Evolutionary conservation across 371 early-diverging fungal species (phyloP).

Genomic region (Lichtheimia corymbifera): DNA sequence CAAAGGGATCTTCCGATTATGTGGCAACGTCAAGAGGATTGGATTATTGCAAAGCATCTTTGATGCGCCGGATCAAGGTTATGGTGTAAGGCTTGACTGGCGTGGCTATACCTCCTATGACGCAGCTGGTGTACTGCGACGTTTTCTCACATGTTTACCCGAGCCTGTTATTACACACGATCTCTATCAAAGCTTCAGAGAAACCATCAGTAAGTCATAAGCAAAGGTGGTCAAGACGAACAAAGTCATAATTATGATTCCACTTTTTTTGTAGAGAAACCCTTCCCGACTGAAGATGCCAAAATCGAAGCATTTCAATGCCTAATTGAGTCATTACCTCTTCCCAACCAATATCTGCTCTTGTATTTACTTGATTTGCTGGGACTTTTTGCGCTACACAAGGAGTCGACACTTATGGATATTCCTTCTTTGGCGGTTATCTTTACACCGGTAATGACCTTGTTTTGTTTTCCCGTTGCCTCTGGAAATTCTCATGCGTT

Average conservation of each 20-base stretch:
- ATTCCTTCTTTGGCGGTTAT: conserved; percentile 53
- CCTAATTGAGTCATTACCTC: conserved; percentile 51
- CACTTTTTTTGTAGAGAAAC: not conserved
- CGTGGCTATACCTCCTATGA: conserved; percentile 55
- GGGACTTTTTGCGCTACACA: conserved; percentile 45
- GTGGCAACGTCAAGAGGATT: conserved; percentile 48
- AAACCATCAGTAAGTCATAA: conserved; percentile 38
- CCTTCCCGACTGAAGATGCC: not conserved
- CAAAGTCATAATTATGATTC: too few species aligned
- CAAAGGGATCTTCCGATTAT: conserved; percentile 29
- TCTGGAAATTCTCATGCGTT: not conserved
- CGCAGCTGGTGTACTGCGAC: conserved; percentile 55
- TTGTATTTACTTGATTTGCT: conserved; percentile 60
- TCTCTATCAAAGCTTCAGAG: conserved; percentile 46
- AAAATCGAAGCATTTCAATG: conserved; percentile 36
- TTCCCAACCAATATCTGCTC: conserved; percentile 54
- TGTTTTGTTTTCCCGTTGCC: not conserved
- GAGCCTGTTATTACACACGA: conserved; percentile 55
- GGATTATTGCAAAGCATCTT: conserved; percentile 52
- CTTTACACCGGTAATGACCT: conserved; percentile 53
- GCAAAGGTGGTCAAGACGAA: too few species aligned
- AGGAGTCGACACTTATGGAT: conserved; percentile 53
- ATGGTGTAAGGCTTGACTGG: conserved; percentile 54
- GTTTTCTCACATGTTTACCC: conserved; percentile 55
- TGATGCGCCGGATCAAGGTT: conserved; percentile 46